phyloP scores from a whole-genome alignment of 495 filamentous ascomycete genomes.

The Penicillium silybi region DNA sequence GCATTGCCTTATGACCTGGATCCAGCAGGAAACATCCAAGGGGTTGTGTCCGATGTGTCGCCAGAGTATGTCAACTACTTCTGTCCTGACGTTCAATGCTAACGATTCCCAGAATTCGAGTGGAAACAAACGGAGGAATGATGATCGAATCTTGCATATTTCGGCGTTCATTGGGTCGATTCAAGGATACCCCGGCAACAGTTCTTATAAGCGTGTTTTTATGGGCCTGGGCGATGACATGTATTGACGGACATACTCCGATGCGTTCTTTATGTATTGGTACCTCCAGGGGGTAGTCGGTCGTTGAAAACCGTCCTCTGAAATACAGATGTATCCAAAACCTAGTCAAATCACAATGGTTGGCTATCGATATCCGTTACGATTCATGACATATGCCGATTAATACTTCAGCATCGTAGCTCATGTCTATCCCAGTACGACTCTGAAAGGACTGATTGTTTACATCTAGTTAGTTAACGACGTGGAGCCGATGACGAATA shows the following conservation, averaged over 20 bases:
- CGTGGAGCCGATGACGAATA: not conserved
- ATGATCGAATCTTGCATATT: slow-evolving; percentile 17
- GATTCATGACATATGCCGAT: too few species aligned
- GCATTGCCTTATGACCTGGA: slow-evolving; percentile 97
- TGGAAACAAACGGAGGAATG: slow-evolving; percentile 53
- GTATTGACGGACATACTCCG: not conserved
- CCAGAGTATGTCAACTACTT: slow-evolving; percentile 61
- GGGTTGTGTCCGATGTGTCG: slow-evolving; percentile 97
- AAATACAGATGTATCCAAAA: not conserved
- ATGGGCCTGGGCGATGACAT: not conserved
- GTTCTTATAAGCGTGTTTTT: not conserved
- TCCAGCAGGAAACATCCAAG: slow-evolving; percentile 88
- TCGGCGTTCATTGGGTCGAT: slow-evolving; percentile 7
- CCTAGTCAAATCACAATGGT: not conserved
- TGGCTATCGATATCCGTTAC: too few species aligned
- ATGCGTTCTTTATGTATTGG: not conserved
- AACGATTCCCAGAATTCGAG: slow-evolving; percentile 59
- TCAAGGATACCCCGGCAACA: slow-evolving; percentile 12
- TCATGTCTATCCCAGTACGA: too few species aligned
- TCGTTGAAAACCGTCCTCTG: not conserved
- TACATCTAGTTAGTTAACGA: not conserved
- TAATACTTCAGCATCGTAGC: too few species aligned
- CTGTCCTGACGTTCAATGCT: slow-evolving; percentile 11
- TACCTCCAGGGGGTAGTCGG: not conserved
- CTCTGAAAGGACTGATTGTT: not conserved